Evolutionary conservation across 2,329 filamentous ascomycete species (phyloP), one percentile per base, ranked within the genome.

Genomic region (Clarireedia hainanense): DNA sequence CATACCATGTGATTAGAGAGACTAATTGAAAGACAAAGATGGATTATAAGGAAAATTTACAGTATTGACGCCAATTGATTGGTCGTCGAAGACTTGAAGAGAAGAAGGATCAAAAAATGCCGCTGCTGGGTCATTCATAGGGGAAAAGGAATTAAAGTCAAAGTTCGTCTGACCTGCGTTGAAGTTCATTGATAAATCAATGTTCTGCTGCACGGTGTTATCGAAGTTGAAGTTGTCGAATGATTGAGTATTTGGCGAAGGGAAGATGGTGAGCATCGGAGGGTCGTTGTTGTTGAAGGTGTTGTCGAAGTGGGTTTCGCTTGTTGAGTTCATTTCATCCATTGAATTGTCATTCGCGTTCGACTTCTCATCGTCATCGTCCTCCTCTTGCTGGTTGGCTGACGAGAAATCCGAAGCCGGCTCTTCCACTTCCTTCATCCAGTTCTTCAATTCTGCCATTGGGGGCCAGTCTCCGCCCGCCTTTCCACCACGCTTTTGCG

Each of bases 381-480:
- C 71, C 23, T 71, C 72, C 40, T 64, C 61, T 60, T 65, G 60
- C 20, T 70, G 67, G 14, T 10, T 10, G 14, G 65, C 64, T 20
- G 69, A 47, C 27, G 46, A 53, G 36, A 60, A 57, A 12, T 64
- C 57, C 76, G 48, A 56, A 37, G 58, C 63, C 42, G 50, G 57
- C 53, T 67, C 77, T 39, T 69, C 70, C 46, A 80, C 72, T 66
- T 81, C 77, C 17, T 74, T 71, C 73, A 85, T 80, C 82, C 81
- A 86, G 53, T 74, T 71, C 71, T 81, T 81, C 59, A 84, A 71
- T 56, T 80, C 76, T 17, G 67, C 63, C 80, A 84, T 83, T 5
- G 75, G 65, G 5, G 80, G 80, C 75, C 76, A 79, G 61, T 79
- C 73, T 14, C 76, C 76, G 34, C 78, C 78, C 2, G 74, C 76